These are phyloP conservation scores for Rhodotorula sp. DNA, from an alignment of 1,284 basidiomycete genomes.

Conservation along the genomic window DNA sequence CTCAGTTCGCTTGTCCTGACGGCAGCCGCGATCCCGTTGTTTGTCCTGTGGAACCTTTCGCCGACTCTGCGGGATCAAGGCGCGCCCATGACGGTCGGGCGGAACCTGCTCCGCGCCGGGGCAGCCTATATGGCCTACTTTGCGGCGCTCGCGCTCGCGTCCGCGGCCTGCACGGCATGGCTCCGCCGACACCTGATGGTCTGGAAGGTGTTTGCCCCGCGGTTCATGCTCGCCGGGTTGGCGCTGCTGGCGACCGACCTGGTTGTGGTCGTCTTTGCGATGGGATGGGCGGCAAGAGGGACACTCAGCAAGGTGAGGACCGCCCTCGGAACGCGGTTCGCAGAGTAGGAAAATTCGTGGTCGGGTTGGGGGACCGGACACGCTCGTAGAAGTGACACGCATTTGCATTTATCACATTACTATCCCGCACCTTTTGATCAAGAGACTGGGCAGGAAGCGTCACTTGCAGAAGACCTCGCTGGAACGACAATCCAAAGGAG, in stretches of 20 bases:
- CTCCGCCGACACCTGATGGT: constrained; percentile 93
- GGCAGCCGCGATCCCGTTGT: constrained; percentile 63
- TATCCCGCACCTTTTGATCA: too few relatives aligned
- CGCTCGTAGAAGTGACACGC: too few relatives aligned
- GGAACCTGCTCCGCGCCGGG: constrained; percentile 55
- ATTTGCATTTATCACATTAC: too few relatives aligned
- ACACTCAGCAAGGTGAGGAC: constrained; percentile 19
- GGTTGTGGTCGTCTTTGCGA: constrained; percentile 15
- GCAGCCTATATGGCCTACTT: constrained; percentile 72
- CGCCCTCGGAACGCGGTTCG: constrained; percentile 29
- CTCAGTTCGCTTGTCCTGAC: constrained; percentile 68
- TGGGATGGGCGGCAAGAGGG: constrained; percentile 30
- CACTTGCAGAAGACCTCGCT: background rate
- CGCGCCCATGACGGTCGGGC: constrained; percentile 43
- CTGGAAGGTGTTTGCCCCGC: constrained; percentile 96
- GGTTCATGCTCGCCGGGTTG: constrained; percentile 59
- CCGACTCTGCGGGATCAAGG: constrained; percentile 53
- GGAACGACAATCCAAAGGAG: too few relatives aligned
- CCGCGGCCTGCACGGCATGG: constrained; percentile 69
- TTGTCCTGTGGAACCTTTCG: constrained; percentile 85
- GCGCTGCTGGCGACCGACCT: constrained; percentile 28
- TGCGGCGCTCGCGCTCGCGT: constrained; percentile 63
- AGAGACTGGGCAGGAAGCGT: too few relatives aligned
- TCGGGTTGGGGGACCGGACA: background rate
- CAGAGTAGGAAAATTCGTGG: constrained; percentile 14